A percentile compares a stretch with the other conserved stretches of the same genome.
Conservation (phyloP, 768 basidiomycete genomes). For the Boletus subcaerulescens region DNA sequence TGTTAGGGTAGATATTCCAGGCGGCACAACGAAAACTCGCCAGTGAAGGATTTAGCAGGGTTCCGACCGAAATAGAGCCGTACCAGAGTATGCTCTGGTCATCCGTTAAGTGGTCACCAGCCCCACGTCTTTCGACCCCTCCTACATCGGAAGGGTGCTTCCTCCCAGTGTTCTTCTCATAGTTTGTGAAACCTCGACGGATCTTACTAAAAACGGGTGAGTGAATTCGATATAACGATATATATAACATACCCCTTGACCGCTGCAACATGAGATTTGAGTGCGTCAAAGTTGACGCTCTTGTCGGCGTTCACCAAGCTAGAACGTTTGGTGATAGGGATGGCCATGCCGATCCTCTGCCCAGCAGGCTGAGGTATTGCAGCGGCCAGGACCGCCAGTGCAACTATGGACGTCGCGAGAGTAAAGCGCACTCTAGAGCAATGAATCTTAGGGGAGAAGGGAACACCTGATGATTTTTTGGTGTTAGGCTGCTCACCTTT, state of each 20-base stretch:
- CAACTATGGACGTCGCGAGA: too few species aligned
- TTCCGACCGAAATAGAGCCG: too few species aligned
- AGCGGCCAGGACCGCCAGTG: background rate
- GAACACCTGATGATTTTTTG: too few species aligned
- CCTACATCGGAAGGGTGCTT: background rate
- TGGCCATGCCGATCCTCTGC: background rate
- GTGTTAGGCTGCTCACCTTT: too few species aligned
- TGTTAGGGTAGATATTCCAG: background rate
- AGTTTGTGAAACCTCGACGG: background rate
- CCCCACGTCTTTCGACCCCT: background rate
- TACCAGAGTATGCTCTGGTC: too few species aligned
- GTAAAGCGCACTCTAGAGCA: too few species aligned
- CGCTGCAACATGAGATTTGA: constrained; percentile 1
- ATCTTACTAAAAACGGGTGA: constrained; percentile 4
- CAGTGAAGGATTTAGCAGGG: constrained; percentile 3
- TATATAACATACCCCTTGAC: constrained; percentile 8
- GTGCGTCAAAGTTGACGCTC: background rate
- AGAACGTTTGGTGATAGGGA: constrained; percentile 11
- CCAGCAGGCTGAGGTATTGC: constrained; percentile 4
- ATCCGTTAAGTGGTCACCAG: background rate
- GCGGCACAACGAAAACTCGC: background rate
- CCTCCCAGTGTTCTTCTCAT: constrained; percentile 7
- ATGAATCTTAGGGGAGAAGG: too few species aligned
- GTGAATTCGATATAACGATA: background rate
- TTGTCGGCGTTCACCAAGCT: constrained; percentile 2